A percentile compares a stretch with the other conserved stretches of the same genome.
Conservation (phyloP, 2,329 filamentous ascomycete genomes). For the Paraconiothyrium brasiliense region DNA sequence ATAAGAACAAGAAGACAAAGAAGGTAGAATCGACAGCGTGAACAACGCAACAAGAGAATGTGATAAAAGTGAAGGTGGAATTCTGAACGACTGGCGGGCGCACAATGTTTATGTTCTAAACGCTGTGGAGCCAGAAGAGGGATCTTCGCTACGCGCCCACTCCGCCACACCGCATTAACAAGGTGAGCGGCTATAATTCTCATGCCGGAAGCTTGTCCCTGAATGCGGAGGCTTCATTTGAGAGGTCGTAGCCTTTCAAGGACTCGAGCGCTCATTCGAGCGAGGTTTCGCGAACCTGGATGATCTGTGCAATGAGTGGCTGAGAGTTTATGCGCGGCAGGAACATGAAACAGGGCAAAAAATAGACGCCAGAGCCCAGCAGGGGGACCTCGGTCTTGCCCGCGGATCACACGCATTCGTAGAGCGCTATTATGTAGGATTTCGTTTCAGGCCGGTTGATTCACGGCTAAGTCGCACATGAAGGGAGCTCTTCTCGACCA, state of each 20-base stretch:
- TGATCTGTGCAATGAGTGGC: conserved; percentile 17
- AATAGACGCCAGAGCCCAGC: conserved; percentile 17
- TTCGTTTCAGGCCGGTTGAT: conserved; percentile 10
- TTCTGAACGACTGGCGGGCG: conserved; percentile 20
- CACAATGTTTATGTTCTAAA: conserved; percentile 20
- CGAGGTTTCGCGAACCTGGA: conserved; percentile 16
- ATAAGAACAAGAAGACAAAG: conserved; percentile 21
- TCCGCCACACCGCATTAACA: conserved; percentile 9
- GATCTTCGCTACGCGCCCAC: conserved; percentile 14
- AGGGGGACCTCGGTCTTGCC: background rate
- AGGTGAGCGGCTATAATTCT: conserved; percentile 5
- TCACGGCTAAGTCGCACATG: conserved; percentile 3
- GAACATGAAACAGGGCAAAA: conserved; percentile 19
- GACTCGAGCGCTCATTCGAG: conserved; percentile 11
- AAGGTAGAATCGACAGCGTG: conserved; percentile 17
- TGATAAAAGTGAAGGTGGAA: conserved; percentile 28
- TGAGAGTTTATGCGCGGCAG: conserved; percentile 2
- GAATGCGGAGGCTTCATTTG: conserved; percentile 14
- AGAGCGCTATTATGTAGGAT: background rate
- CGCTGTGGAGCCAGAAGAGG: conserved; percentile 8
- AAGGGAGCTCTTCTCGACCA: conserved; percentile 8
- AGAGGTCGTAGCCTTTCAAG: conserved; percentile 1
- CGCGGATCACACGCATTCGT: background rate
- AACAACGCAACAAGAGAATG: conserved; percentile 15
- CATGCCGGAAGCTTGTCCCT: conserved; percentile 4